Base-by-base conservation (phyloP, 495 filamentous ascomycete genomes). In the Aspergillus baeticus region DNA sequence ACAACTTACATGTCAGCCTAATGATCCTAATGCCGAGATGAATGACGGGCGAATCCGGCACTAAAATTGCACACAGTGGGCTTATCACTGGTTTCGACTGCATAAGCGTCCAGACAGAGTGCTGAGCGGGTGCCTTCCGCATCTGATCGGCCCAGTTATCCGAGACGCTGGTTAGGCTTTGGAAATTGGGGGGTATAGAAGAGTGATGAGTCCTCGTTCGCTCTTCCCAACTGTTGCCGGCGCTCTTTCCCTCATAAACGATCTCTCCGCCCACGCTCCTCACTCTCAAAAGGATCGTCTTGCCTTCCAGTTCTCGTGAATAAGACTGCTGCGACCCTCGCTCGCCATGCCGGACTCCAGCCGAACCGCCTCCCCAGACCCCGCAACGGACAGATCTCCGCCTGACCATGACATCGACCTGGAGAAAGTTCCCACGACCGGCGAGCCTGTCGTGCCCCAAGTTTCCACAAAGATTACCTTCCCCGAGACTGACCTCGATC, bases 401-500 rank as follows among this genome's bases (percentile, higher is more conserved):
- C 41, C 41, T 13, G 5, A 5, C 15, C 13, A 18, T 13, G 38
- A 44, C 17, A 26, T 23, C 22, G 41, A 44, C 35, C 11, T 39
- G 6, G 48, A 51, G 22, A 51, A 51, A 31, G 13, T 29, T 7
- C 36, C 48, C 34, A 37, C 48, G 3, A 38, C 48, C 48, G 10
- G 43, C 5, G 29, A 6, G n/a, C 20, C 33, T 1, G 33, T 11
- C 13, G 23, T 14, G n/a, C 48, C 34, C 0, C 20, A 51, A 11
- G 10, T 22, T 13, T 38, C 48, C 21, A 38, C 47, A 1, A 34
- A 34, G 10, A 18, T 2, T 3, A 5, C 59, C 18, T 67, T 56
- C 45, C 68, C 68, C 3, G 60, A 60, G 35, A 69, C 66, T 29
- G 69, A 69, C 21, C 63, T 67, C 22, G 50, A 50, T 31, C 41